Percentiles rank a stretch among this genome's conserved stretches.
Evolutionary conservation across 352 stramenopile genomes (phyloP).

Genomic region (Globisporangium cederbergense): DNA sequence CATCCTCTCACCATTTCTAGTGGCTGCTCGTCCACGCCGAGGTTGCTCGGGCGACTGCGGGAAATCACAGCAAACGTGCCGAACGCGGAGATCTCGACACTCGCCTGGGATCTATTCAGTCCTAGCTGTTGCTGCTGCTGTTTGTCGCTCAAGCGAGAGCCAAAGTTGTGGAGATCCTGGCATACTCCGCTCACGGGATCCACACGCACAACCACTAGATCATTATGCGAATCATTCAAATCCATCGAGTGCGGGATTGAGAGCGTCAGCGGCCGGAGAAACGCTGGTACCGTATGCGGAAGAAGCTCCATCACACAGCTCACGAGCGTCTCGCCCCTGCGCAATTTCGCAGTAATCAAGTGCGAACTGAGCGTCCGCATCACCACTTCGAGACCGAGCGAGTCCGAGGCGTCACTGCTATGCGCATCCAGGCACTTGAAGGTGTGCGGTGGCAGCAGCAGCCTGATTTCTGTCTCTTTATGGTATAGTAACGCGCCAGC

Average conservation of each 20-base stretch:
- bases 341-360: conserved; percentile 16
- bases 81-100: conserved; percentile 11
- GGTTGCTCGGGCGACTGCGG: conserved; percentile 7
- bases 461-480: conserved; percentile 19
- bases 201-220: conserved; percentile 25
- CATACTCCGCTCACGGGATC: conserved; percentile 18
- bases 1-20: conserved; percentile 15
- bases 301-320: conserved; percentile 45
- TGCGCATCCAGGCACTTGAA: conserved; percentile 42
- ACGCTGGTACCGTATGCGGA: conserved; percentile 25
- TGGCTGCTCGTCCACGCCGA: conserved; percentile 12
- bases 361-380: conserved; percentile 15
- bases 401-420: conserved; percentile 45
- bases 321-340: conserved; percentile 30
- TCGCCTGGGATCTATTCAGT: neutral
- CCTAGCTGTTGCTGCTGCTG: neutral
- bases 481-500: conserved; percentile 35
- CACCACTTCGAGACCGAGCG: conserved; percentile 45
- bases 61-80: conserved; percentile 15
- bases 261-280: conserved; percentile 28
- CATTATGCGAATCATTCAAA: conserved; percentile 11
- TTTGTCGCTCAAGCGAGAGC: neutral
- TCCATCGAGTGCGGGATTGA: conserved; percentile 28
- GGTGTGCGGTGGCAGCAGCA: conserved; percentile 48
- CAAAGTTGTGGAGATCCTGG: neutral